Evolutionary conservation across 2,329 filamentous ascomycete species (phyloP).

Genomic region (Drechslerella coelobrocha): DNA sequence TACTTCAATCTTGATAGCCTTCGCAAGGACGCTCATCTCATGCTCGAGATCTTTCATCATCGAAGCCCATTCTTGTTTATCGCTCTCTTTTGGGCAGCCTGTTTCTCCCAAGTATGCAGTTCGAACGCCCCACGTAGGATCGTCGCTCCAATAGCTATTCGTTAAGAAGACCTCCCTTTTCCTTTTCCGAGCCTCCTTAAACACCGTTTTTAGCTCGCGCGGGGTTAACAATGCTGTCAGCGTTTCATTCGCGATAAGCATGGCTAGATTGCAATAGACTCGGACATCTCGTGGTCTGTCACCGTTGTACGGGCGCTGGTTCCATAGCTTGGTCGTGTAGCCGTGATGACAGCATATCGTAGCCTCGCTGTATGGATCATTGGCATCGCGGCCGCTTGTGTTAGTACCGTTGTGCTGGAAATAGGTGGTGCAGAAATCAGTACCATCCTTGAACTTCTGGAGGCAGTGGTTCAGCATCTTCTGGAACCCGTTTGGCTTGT

Average conservation of each 20-base stretch:
- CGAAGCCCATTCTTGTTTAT: not conserved
- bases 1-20: not conserved
- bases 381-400: not conserved
- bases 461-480: not conserved
- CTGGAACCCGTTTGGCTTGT: slow-evolving; percentile 3
- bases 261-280: not conserved
- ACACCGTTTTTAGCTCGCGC: no score
- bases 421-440: not conserved
- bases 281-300: slow-evolving; percentile 1
- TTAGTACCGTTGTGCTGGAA: slow-evolving; percentile 1
- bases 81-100: not conserved
- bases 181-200: not conserved
- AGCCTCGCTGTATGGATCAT: not conserved
- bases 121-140: slow-evolving; percentile 5
- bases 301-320: not conserved
- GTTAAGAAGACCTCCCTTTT: not conserved
- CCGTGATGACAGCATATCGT: slow-evolving; percentile 9
- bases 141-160: slow-evolving; percentile 3
- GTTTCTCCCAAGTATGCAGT: not conserved
- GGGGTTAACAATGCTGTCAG: not conserved
- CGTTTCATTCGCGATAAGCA: slow-evolving; percentile 5
- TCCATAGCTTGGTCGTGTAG: slow-evolving; percentile 4
- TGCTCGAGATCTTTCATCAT: not conserved
- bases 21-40: not conserved
- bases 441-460: not conserved